These are phyloP conservation scores for Pulveroboletus frians DNA, from an alignment of 768 basidiomycete genomes.

Conservation along the genomic window DNA sequence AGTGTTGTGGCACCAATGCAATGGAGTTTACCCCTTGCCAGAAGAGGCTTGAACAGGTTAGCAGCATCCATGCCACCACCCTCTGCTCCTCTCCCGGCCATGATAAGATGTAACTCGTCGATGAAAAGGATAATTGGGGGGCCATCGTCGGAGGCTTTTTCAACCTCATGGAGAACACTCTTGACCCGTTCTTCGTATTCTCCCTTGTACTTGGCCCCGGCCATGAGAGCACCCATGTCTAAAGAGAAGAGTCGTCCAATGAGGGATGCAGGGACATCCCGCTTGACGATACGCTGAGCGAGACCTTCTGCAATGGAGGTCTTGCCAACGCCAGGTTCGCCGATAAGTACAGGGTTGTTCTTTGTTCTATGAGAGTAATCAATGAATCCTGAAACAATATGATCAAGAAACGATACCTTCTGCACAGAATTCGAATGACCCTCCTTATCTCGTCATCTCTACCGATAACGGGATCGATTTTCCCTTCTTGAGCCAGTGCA, in stretches of 20 bases:
- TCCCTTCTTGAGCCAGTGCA: constrained; percentile 82
- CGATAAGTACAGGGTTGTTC: constrained; percentile 96
- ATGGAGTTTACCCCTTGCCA: constrained; percentile 76
- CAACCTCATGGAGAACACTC: constrained; percentile 85
- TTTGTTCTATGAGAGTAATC: constrained; percentile 61
- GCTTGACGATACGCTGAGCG: constrained; percentile 90
- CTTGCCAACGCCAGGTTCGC: constrained; percentile 94
- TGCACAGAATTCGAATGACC: constrained; percentile 74
- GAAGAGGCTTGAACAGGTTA: constrained; percentile 86
- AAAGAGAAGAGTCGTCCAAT: constrained; percentile 76
- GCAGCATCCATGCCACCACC: constrained; percentile 93
- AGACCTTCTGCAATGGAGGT: constrained; percentile 94
- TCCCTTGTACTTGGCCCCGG: constrained; percentile 87
- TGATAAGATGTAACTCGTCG: constrained; percentile 91
- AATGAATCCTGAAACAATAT: not conserved
- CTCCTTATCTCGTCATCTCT: constrained; percentile 90
- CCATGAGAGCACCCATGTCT: constrained; percentile 95
- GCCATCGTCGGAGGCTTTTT: constrained; percentile 77
- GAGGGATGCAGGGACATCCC: constrained; percentile 78
- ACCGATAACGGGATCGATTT: constrained; percentile 93
- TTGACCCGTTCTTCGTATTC: constrained; percentile 98
- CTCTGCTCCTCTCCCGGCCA: constrained; percentile 79
- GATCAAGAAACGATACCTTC: constrained; percentile 43
- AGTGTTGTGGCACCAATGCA: constrained; percentile 91
- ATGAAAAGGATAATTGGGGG: constrained; percentile 87